Conservation (phyloP, 2,329 filamentous ascomycete species). For the Akanthomyces muscarius region DNA sequence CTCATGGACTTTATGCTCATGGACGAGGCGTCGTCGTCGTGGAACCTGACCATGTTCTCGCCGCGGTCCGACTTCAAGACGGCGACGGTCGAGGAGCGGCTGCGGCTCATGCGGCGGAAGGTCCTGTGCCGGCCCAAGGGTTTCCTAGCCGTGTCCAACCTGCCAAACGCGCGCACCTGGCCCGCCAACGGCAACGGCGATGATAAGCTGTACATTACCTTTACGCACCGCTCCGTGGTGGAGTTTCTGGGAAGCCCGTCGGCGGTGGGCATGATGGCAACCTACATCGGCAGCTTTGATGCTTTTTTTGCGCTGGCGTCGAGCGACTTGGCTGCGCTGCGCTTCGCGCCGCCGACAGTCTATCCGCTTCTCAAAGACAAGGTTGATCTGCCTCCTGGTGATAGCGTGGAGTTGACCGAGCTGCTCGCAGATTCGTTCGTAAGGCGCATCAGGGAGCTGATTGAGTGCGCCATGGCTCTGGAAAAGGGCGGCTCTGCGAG, state of each 20-base stretch:
- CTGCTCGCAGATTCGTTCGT: background rate
- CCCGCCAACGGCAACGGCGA: background rate
- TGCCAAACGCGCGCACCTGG: background rate
- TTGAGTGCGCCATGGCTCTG: background rate
- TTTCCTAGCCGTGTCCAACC: background rate
- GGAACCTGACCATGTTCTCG: conserved; percentile 7
- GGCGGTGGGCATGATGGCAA: background rate
- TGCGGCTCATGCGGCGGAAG: background rate
- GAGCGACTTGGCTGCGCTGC: background rate
- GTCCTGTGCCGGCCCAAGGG: background rate
- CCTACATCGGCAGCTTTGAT: background rate
- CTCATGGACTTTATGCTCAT: conserved; percentile 1
- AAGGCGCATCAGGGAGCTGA: background rate
- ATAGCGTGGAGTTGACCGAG: background rate
- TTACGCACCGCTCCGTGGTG: conserved; percentile 11
- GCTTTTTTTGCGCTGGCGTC: conserved; percentile 1
- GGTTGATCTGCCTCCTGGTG: background rate
- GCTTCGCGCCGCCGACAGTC: background rate
- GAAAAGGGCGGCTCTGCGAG: background rate
- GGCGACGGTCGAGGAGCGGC: background rate
- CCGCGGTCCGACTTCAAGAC: conserved; percentile 6
- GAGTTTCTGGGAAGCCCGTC: background rate
- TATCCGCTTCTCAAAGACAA: background rate
- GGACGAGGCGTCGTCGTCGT: conserved; percentile 5
- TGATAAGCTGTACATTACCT: background rate